These are phyloP conservation scores for Trametes meyenii DNA, from an alignment of 768 basidiomycete species.

Conservation along the genomic window DNA sequence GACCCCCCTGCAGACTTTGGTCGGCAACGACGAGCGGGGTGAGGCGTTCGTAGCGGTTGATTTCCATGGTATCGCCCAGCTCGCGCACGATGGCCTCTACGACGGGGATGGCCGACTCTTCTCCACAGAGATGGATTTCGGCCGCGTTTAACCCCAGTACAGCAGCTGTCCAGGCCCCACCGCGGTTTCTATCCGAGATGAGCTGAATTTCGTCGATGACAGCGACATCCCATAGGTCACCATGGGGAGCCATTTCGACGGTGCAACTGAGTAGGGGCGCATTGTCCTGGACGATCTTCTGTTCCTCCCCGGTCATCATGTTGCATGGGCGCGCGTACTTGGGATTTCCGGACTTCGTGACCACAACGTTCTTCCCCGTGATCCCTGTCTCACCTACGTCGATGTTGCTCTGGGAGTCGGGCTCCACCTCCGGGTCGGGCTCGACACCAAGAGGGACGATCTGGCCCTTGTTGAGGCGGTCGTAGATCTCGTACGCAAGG, in stretches of 20 bases:
- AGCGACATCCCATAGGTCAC: constrained; percentile 64
- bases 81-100: constrained; percentile 66
- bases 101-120: constrained; percentile 88
- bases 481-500: constrained; percentile 94
- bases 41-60: constrained; percentile 86
- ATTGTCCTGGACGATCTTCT: constrained; percentile 60
- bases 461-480: constrained; percentile 86
- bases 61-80: constrained; percentile 79
- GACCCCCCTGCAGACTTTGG: constrained; percentile 61
- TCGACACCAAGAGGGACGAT: constrained; percentile 75
- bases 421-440: constrained; percentile 41
- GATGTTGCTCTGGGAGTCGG: constrained; percentile 39
- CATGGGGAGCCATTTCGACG: constrained; percentile 81
- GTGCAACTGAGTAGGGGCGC: constrained; percentile 79
- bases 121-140: constrained; percentile 94
- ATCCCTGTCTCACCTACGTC: constrained; percentile 32
- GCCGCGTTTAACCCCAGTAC: constrained; percentile 74
- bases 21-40: constrained; percentile 79
- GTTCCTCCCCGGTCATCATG: constrained; percentile 91
- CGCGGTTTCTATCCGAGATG: constrained; percentile 79
- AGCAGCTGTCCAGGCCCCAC: constrained; percentile 80
- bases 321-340: constrained; percentile 70
- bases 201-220: constrained; percentile 99
- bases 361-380: constrained; percentile 22
- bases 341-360: constrained; percentile 43